Evolutionary conservation across 2,329 filamentous ascomycete species (phyloP).

Genomic region (Raffaelea albimanens): DNA sequence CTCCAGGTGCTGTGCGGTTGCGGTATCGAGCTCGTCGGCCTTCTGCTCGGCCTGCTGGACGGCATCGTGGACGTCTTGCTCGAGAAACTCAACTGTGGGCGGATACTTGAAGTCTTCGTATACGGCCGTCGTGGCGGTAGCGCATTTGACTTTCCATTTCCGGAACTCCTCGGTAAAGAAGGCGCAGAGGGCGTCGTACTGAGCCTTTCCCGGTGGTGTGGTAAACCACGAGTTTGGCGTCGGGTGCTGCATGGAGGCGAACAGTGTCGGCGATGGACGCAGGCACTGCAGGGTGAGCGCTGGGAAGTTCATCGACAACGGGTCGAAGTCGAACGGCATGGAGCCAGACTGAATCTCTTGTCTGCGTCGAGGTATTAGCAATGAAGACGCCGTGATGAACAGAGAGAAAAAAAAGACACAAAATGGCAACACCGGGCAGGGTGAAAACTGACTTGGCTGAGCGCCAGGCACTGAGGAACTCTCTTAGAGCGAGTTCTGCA

Average conservation of each 20-base stretch:
- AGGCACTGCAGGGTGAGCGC: conserved; percentile 75
- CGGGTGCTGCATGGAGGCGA: conserved; percentile 70
- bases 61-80: conserved; percentile 34
- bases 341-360: conserved; percentile 42
- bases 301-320: conserved; percentile 76
- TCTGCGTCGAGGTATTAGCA: conserved; percentile 2
- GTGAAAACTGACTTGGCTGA: conserved; percentile 64
- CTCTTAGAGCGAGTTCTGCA: conserved; percentile 74
- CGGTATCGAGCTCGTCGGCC: conserved; percentile 55
- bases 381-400: conserved; percentile 1
- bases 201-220: conserved; percentile 60
- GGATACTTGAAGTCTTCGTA: conserved; percentile 44
- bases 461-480: conserved; percentile 71
- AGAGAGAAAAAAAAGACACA: background rate
- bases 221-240: conserved; percentile 76
- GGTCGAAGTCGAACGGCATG: conserved; percentile 69
- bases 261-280: conserved; percentile 70
- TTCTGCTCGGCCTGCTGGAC: conserved; percentile 38
- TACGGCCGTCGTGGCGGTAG: conserved; percentile 37
- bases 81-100: conserved; percentile 26
- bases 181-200: conserved; percentile 61
- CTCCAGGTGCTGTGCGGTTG: conserved; percentile 66
- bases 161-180: conserved; percentile 60
- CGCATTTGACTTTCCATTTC: conserved; percentile 49
- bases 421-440: background rate